Evolutionary conservation across 2,329 filamentous ascomycete genomes (phyloP), one percentile per base, ranked within the genome.

Genomic region (Keithomyces neogunnii): DNA sequence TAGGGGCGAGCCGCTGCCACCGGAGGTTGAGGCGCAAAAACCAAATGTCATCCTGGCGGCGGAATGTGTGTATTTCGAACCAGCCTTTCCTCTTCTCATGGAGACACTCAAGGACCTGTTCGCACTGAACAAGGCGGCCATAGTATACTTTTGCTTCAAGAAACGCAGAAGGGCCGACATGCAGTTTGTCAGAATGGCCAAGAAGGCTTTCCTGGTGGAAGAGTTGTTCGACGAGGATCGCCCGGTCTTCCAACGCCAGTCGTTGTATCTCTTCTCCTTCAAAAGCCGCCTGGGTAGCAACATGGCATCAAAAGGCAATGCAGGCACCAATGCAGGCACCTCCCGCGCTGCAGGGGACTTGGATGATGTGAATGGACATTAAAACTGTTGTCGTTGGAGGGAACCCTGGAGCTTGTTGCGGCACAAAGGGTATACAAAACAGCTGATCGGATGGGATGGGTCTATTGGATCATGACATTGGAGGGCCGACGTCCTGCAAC

Each of bases 11-110:
- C 71, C 78, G 49, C 70, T 86, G 45, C 73, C 81, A 38, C 66
- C 71, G 42, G 67, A 72, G 43, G 71, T 85, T 43, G 59, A 75
- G 49, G 69, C 75, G 50, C 73, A 75, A 59, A 79, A 80, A 55
- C 89, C 90, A 19, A 83, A 91, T 61, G 75, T 96, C 51, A 84
- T 99, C 51, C 78, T 97, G n/a, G 93, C 93, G 3, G 92, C 91
- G 40, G 93, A 97, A 68, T 97, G 92, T 69, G 90, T 96, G 47
- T 99, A 97, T 73, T 95, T 95, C 67, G 93, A 97, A 69, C 90
- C 92, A 3, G 89, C 93, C 1, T 97, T 97, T 63, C 91, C 92
- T 32, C 75, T 96, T 35, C 77, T 99, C 45, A 78, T 93, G 63
- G 73, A 82, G 56, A 97, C 92, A 5, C 72, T 97, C 57, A 74